A percentile compares a stretch with the other conserved stretches of the same genome.
These are phyloP conservation scores for Boletus rubroflammeus DNA, from an alignment of 768 basidiomycete species.

Conservation along the genomic window DNA sequence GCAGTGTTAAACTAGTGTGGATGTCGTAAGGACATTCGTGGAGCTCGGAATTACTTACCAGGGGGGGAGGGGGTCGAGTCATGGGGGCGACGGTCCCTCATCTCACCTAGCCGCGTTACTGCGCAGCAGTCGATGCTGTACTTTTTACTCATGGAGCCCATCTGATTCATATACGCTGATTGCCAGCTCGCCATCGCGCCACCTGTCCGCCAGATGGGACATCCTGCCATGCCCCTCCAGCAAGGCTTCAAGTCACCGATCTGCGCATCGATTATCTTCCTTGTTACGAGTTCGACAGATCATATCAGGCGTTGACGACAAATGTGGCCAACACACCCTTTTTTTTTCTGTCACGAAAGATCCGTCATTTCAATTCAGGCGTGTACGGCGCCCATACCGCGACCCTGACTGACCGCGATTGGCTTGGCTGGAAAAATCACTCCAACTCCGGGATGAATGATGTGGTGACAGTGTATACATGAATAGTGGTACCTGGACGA, in stretches of 20 bases:
- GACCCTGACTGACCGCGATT: slow-evolving; percentile 13
- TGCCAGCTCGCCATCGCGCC: slow-evolving; percentile 20
- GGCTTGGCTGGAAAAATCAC: slow-evolving; percentile 1
- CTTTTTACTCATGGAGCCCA: neutral
- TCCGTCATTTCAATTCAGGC: slow-evolving; percentile 8
- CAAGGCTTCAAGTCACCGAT: slow-evolving; percentile 11
- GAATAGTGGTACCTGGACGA: slow-evolving; percentile 23
- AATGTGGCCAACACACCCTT: slow-evolving; percentile 14
- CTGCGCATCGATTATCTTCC: slow-evolving; percentile 9
- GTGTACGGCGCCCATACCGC: neutral
- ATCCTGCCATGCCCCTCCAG: slow-evolving; percentile 20
- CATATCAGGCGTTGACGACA: slow-evolving; percentile 13
- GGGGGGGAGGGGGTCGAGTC: slow-evolving; percentile 10
- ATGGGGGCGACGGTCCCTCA: slow-evolving; percentile 17
- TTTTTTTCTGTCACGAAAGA: slow-evolving; percentile 2
- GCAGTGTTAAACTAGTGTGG: slow-evolving; percentile 7
- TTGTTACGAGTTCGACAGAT: slow-evolving; percentile 6
- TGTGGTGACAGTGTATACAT: slow-evolving; percentile 21
- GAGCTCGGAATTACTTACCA: slow-evolving; percentile 17
- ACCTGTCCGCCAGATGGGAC: slow-evolving; percentile 10
- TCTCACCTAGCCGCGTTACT: slow-evolving; percentile 16
- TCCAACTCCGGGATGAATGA: slow-evolving; percentile 3
- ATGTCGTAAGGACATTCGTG: slow-evolving; percentile 25
- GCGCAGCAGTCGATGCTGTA: slow-evolving; percentile 17
- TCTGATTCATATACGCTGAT: slow-evolving; percentile 21